phyloP scores from a whole-genome alignment of 2,329 filamentous ascomycete genomes.

The Aureobasidium sp. region DNA sequence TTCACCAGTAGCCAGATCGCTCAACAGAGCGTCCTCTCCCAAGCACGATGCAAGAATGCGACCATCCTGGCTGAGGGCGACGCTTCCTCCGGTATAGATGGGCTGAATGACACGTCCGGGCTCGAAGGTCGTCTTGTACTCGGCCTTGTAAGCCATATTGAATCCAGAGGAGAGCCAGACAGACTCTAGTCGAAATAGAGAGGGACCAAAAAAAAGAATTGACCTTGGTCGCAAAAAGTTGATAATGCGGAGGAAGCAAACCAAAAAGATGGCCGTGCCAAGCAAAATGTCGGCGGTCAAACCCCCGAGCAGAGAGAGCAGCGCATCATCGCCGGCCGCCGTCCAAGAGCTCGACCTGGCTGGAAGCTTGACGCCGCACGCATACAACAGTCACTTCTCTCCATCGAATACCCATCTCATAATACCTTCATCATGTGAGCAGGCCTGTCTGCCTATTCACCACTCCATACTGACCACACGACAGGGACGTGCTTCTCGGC shows the following conservation, averaged over 20 bases:
- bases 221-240: slow-evolving; percentile 5
- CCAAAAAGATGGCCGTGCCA: slow-evolving; percentile 3
- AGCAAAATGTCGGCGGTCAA: neutral
- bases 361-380: neutral
- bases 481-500: slow-evolving; percentile 93
- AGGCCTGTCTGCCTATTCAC: neutral
- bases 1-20: slow-evolving; percentile 73
- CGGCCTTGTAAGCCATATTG: slow-evolving; percentile 48
- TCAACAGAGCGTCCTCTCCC: slow-evolving; percentile 86
- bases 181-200: neutral
- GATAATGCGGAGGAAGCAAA: neutral
- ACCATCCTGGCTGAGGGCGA: slow-evolving; percentile 74
- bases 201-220: neutral
- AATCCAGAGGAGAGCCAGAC: neutral
- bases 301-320: neutral
- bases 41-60: slow-evolving; percentile 78
- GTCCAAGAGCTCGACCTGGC: slow-evolving; percentile 4
- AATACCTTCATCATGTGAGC: slow-evolving; percentile 13
- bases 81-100: slow-evolving; percentile 86
- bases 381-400: neutral
- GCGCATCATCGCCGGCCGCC: slow-evolving; percentile 3
- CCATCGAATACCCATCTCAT: neutral
- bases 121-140: slow-evolving; percentile 81
- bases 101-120: slow-evolving; percentile 76
- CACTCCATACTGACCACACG: slow-evolving; percentile 40